Percentiles rank a stretch among this genome's conserved stretches.
Evolutionary conservation across 495 filamentous ascomycete species (phyloP).

Genomic region (Aspergillus nanangensis): DNA sequence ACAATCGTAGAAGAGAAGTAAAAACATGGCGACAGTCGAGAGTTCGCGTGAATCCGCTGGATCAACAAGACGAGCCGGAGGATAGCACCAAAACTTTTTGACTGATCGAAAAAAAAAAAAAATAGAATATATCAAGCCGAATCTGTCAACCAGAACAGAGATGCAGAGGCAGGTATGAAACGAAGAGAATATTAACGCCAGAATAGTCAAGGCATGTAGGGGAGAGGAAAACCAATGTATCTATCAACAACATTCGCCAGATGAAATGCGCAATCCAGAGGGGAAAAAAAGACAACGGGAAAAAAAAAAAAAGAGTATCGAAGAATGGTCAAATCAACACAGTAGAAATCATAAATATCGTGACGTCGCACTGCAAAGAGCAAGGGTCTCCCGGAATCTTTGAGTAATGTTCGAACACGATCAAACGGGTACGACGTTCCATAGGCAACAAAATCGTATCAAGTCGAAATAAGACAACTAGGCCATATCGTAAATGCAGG

Average conservation of each 20-base stretch:
- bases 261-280: constrained; percentile 29
- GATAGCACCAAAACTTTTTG: background rate
- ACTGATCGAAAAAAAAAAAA: constrained; percentile 7
- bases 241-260: constrained; percentile 29
- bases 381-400: constrained; percentile 12
- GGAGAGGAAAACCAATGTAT: constrained; percentile 23
- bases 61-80: background rate
- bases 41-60: background rate
- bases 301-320: constrained; percentile 11
- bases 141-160: constrained; percentile 17
- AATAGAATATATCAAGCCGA: constrained; percentile 20
- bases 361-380: constrained; percentile 29
- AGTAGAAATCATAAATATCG: constrained; percentile 41
- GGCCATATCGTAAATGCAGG: constrained; percentile 15
- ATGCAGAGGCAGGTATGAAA: constrained; percentile 14
- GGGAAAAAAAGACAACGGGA: constrained; percentile 6
- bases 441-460: constrained; percentile 14
- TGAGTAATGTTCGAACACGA: constrained; percentile 14
- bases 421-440: constrained; percentile 9
- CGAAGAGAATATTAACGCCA: constrained; percentile 22
- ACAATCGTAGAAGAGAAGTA: constrained; percentile 13
- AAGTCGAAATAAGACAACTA: constrained; percentile 6
- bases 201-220: constrained; percentile 14
- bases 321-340: constrained; percentile 9
- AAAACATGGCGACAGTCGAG: constrained; percentile 4